Conservation (phyloP, 768 basidiomycete species). For the Suillus brevipes region DNA sequence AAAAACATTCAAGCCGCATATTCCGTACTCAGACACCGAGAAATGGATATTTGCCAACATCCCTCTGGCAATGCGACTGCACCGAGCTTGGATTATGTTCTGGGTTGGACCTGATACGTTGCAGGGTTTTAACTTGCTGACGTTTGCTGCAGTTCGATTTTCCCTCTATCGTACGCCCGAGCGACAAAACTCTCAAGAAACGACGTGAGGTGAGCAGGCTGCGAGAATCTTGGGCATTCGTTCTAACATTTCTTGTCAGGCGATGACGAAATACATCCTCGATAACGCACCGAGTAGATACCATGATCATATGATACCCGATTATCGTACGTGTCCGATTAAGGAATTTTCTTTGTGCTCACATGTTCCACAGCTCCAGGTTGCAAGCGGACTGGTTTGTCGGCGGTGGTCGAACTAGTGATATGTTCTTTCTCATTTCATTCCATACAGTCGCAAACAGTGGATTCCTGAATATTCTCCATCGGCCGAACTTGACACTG, state of each 20-base stretch:
- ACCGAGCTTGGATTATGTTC: conserved; percentile 53
- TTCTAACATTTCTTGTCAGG: conserved; percentile 28
- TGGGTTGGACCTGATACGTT: conserved; percentile 36
- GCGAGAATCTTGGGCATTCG: too few relatives aligned
- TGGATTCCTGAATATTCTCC: conserved; percentile 25
- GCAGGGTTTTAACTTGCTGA: background rate
- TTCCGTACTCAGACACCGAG: conserved; percentile 40
- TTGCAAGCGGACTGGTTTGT: conserved; percentile 51
- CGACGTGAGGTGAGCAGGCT: conserved; percentile 13
- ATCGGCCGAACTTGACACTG: conserved; percentile 25
- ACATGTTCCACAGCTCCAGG: conserved; percentile 45
- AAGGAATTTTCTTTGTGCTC: background rate
- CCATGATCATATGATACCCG: conserved; percentile 47
- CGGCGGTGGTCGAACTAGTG: background rate
- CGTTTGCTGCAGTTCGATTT: conserved; percentile 18
- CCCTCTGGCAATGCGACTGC: conserved; percentile 50
- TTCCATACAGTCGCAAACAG: conserved; percentile 25
- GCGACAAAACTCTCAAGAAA: conserved; percentile 13
- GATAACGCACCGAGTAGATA: conserved; percentile 50
- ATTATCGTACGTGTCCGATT: conserved; percentile 42
- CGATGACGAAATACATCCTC: conserved; percentile 46
- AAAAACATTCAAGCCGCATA: conserved; percentile 32
- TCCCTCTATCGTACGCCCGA: conserved; percentile 16
- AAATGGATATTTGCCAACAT: conserved; percentile 58
- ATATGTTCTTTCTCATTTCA: background rate